Base-by-base conservation (phyloP, 768 basidiomycete genomes). In the Symmetrospora coprosmae region DNA sequence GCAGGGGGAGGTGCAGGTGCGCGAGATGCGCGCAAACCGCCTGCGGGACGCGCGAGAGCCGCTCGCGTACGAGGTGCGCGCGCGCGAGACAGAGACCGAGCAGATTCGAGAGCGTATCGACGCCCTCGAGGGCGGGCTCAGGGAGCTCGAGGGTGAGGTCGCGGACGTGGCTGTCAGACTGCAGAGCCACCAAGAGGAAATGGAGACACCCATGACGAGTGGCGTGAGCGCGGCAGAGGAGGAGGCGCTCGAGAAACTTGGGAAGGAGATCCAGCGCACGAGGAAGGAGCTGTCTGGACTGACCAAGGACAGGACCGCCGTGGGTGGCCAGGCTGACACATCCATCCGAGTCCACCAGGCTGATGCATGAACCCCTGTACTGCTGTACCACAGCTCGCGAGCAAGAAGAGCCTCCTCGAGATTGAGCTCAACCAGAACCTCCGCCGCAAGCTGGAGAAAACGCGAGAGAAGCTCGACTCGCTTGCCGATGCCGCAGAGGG, bases 341-440 rank as follows among this genome's bases (percentile, higher is more conserved):
- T n/a, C n/a, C n/a, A n/a, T n/a, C n/a, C n/a, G n/a, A n/a, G n/a
- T n/a, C n/a, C n/a, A n/a, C n/a, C n/a, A 46, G n/a, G 11, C 40
- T 63, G 23, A 19, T 45, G 21, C 21, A 19, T 23, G n/a, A n/a
- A n/a, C n/a, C n/a, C n/a, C n/a, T n/a, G n/a, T n/a, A n/a, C n/a
- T n/a, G n/a, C n/a, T n/a, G n/a, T n/a, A 9, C 35, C 6, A 23
- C 66, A 87, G 84, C 72, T 88, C 64, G 82, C 86, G 38, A 79
- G 81, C 13, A 78, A 77, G 64, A 89, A 87, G 74, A 86, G 84
- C 68, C 73, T 83, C 3, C 73, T 94, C 28, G 89, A 94, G 70
- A 91, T 94, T 53, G 92, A 97, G 71, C 77, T 97, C 46, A 87
- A 85, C 64, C 94, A 99, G 71, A 83, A 83, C 66, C 77, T 97